Conservation (phyloP, 352 stramenopile genomes). For the Phytophthora parvispora region DNA sequence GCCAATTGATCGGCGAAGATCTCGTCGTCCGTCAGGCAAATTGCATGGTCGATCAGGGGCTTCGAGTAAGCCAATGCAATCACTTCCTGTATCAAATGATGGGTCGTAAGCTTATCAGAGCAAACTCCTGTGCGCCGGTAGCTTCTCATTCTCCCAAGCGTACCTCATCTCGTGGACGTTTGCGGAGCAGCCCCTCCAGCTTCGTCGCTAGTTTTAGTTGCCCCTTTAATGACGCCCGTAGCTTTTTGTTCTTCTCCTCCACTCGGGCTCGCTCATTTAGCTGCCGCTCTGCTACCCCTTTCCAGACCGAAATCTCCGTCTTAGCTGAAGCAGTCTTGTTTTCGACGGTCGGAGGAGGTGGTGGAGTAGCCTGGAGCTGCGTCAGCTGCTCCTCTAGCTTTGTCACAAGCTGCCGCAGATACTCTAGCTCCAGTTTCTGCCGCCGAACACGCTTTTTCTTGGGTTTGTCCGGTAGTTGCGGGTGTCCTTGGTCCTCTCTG, state of each 20-base stretch:
- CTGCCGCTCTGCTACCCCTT: constrained; percentile 39
- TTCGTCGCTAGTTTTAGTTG: constrained; percentile 46
- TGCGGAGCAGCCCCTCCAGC: constrained; percentile 40
- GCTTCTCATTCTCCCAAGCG: too few species aligned
- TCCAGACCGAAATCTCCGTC: constrained; percentile 29
- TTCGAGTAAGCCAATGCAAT: constrained; percentile 11
- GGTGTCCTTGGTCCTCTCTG: neutral
- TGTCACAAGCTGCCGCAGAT: constrained; percentile 40
- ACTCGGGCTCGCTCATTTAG: constrained; percentile 24
- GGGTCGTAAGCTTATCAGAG: too few species aligned
- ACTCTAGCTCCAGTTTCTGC: constrained; percentile 45
- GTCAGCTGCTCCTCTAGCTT: constrained; percentile 36
- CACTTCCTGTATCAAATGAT: constrained; percentile 12
- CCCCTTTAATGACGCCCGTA: constrained; percentile 35
- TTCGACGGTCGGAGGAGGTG: neutral
- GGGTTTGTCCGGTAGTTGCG: constrained; percentile 1
- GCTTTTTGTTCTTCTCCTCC: constrained; percentile 47
- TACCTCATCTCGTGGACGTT: constrained; percentile 28
- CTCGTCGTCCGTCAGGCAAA: constrained; percentile 24
- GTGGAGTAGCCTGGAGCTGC: constrained; percentile 16
- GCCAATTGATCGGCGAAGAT: constrained; percentile 43
- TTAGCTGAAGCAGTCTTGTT: neutral
- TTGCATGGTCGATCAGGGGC: neutral
- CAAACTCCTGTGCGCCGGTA: too few species aligned
- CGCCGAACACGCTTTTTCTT: constrained; percentile 49